phyloP scores from a whole-genome alignment of 108 stramenopile genomes.

The Nitzschia sp. region DNA sequence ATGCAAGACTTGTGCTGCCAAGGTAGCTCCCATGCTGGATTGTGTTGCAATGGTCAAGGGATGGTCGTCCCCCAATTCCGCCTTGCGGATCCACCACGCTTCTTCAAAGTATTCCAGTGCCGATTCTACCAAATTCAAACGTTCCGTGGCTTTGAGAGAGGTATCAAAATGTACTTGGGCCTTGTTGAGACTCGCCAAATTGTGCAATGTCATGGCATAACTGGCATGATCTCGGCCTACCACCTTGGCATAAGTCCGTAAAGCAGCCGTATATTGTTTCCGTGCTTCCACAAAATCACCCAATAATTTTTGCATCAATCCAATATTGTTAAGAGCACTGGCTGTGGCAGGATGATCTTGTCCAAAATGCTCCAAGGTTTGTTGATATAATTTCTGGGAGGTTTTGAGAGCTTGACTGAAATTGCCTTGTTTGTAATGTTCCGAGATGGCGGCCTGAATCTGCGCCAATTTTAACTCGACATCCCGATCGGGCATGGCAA shows the following conservation, averaged over 20 bases:
- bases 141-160: conserved; percentile 66
- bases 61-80: conserved; percentile 72
- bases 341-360: conserved; percentile 83
- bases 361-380: conserved; percentile 63
- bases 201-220: conserved; percentile 80
- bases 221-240: conserved; percentile 81
- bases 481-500: conserved; percentile 51
- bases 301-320: conserved; percentile 75
- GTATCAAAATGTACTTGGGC: conserved; percentile 66
- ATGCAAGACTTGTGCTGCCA: conserved; percentile 75
- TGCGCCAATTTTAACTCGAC: conserved; percentile 64
- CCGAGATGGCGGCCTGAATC: conserved; percentile 57
- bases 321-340: conserved; percentile 78
- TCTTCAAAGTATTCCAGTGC: conserved; percentile 79
- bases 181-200: conserved; percentile 79
- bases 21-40: conserved; percentile 59
- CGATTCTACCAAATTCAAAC: conserved; percentile 68
- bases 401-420: conserved; percentile 57
- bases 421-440: conserved; percentile 63
- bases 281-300: conserved; percentile 68
- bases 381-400: conserved; percentile 42
- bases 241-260: conserved; percentile 68
- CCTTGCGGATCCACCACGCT: conserved; percentile 71
- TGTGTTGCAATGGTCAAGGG: conserved; percentile 74
- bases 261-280: conserved; percentile 56